Evolutionary conservation across 2,329 filamentous ascomycete species (phyloP).

Genomic region (Talaromyces sp.): DNA sequence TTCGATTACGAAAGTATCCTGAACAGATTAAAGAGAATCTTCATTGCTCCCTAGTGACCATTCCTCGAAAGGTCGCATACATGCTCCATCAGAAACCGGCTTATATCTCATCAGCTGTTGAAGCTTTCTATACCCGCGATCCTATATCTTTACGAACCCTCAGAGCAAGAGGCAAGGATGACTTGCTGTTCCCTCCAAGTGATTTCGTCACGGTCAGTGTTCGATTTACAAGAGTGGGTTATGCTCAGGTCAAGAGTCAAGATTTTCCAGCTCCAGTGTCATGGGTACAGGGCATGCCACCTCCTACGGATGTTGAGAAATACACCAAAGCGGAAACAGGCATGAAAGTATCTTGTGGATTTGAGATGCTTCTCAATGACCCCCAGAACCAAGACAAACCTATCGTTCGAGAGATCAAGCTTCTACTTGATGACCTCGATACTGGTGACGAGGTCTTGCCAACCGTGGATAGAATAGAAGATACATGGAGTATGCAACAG

Average conservation of each 20-base stretch:
- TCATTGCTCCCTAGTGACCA: slow-evolving; percentile 68
- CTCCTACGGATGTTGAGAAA: slow-evolving; percentile 44
- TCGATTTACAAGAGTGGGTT: slow-evolving; percentile 82
- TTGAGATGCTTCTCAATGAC: slow-evolving; percentile 77
- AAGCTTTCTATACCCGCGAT: slow-evolving; percentile 90
- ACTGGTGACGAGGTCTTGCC: slow-evolving; percentile 70
- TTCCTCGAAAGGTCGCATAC: slow-evolving; percentile 78
- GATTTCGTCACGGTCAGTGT: slow-evolving; percentile 78
- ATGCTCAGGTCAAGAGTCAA: slow-evolving; percentile 85
- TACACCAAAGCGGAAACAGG: slow-evolving; percentile 60
- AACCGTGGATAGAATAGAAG: slow-evolving; percentile 64
- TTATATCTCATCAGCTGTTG: slow-evolving; percentile 76
- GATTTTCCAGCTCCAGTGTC: slow-evolving; percentile 65
- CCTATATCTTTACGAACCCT: slow-evolving; percentile 69
- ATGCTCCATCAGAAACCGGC: slow-evolving; percentile 71
- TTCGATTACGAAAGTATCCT: slow-evolving; percentile 80
- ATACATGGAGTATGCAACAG: slow-evolving; percentile 63
- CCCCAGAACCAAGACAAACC: slow-evolving; percentile 65
- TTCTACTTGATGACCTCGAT: slow-evolving; percentile 71
- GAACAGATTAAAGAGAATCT: slow-evolving; percentile 66
- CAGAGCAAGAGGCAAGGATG: slow-evolving; percentile 51
- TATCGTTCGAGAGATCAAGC: slow-evolving; percentile 67
- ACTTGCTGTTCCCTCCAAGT: slow-evolving; percentile 64
- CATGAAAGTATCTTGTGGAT: slow-evolving; percentile 86
- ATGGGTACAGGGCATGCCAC: slow-evolving; percentile 47